These are phyloP conservation scores for Pouteria glomerata DNA, from an alignment of 148 eudicot species.

Conservation along the genomic window DNA sequence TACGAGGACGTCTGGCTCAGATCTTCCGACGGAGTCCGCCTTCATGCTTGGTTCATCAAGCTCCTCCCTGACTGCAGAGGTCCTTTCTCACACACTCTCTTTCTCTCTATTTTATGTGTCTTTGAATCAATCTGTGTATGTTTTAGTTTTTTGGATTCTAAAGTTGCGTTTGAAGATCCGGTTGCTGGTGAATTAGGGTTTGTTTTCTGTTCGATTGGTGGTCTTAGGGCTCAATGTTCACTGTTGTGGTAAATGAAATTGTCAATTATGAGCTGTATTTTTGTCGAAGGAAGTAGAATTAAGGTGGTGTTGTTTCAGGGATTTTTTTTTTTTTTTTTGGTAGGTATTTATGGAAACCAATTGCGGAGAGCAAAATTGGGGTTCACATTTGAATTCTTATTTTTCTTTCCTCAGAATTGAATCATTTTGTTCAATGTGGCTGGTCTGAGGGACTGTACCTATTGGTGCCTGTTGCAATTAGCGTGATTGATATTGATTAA, in stretches of 20 bases:
- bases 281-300: neutral
- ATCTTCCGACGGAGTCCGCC: constrained; percentile 84
- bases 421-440: neutral
- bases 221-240: neutral
- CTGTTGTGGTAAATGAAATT: neutral
- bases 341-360: too few relatives aligned
- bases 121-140: neutral
- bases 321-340: neutral
- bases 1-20: constrained; percentile 95
- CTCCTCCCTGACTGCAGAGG: constrained; percentile 68
- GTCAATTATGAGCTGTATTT: neutral
- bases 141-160: neutral
- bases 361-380: too few relatives aligned
- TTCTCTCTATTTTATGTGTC: neutral
- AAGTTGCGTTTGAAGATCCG: neutral
- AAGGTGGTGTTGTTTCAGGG: neutral
- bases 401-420: too few relatives aligned
- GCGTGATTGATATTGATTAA: neutral
- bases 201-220: constrained; percentile 6
- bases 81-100: constrained; percentile 3
- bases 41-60: constrained; percentile 94
- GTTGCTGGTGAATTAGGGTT: constrained; percentile 5
- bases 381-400: too few relatives aligned
- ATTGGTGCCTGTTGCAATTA: neutral
- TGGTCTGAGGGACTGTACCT: neutral